Base-by-base conservation (phyloP, 805 yeast species). In the Zygoascus flipseniorum region DNA sequence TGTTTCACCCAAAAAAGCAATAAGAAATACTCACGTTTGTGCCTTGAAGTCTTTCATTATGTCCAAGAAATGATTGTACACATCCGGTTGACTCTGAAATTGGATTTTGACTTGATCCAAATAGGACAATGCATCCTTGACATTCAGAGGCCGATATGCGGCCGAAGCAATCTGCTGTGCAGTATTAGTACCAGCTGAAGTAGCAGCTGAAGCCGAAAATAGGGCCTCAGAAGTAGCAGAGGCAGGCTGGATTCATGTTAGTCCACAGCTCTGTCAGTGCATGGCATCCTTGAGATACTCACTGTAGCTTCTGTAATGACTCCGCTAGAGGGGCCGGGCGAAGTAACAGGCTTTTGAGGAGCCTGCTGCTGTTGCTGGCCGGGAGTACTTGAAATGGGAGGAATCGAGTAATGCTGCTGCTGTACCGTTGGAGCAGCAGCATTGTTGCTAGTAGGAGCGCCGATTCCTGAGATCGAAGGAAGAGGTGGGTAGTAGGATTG, bases 21-120 rank as follows among this genome's bases (percentile, higher is more conserved):
- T 35, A 13, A 13, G 8, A 43, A 31, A 58, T 51, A 74, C 81
- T 56, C 69, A 77, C 82, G 82, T 81, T 72, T 92, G 97, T 52
- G 95, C 85, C 74, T 95, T 95, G 74, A 93, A 95, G 67, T 95
- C 99, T 73, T 95, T 95, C 99, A 93, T 93, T 59, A 93, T 92
- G 67, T 93, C 99, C 65, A 93, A 76, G 65, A 95, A 93, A 69
- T 87, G 89, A 69, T 93, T 93, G 75, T 93, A 93, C 44, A 93
- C 96, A 63, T 90, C 97, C 0, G 98, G 95, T 71, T 92, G 95
- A 59, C 83, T 79, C 68, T 80, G 85, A 70, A 93, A 93, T 68
- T 90, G 97, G 48, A 85, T 79, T 70, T 93, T 93, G 51, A 93
- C 99, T 70, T 90, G 96, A 67, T 95, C 99, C 60, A 93, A 78